These are phyloP conservation scores for Raffaelea arxii DNA, from an alignment of 2,329 filamentous ascomycete genomes.

Conservation along the genomic window DNA sequence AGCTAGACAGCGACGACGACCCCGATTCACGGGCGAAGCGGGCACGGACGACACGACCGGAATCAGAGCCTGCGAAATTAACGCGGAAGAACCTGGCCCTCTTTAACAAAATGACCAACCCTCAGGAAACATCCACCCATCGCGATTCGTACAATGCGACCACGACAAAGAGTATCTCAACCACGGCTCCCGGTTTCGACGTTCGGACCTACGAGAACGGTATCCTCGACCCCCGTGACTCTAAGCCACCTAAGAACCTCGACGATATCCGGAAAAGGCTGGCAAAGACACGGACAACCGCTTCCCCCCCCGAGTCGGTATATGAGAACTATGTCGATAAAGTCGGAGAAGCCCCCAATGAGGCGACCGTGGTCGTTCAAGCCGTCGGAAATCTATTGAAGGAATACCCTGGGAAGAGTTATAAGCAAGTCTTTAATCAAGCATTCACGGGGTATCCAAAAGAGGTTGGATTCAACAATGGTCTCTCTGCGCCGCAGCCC, in stretches of 20 bases:
- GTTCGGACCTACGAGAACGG: conserved; percentile 11
- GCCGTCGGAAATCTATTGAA: neutral
- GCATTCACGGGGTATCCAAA: neutral
- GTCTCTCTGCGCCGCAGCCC: conserved; percentile 18
- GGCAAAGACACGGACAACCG: conserved; percentile 5
- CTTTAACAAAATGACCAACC: conserved; percentile 5
- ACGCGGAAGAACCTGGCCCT: conserved; percentile 7
- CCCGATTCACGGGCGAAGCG: conserved; percentile 1
- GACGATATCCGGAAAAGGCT: conserved; percentile 9
- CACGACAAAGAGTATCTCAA: conserved; percentile 4
- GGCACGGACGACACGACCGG: neutral
- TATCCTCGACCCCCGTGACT: conserved; percentile 9
- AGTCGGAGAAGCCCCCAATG: neutral
- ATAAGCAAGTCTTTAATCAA: neutral
- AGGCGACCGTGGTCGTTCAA: neutral
- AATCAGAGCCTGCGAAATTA: neutral
- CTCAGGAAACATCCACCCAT: neutral
- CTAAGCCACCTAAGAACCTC: conserved; percentile 13
- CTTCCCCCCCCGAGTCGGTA: conserved; percentile 10
- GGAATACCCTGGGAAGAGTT: neutral
- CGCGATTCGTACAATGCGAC: neutral
- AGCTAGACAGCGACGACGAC: conserved; percentile 3
- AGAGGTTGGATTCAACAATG: conserved; percentile 5
- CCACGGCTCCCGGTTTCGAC: conserved; percentile 8
- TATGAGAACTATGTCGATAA: conserved; percentile 8